Base-by-base conservation (phyloP, 371 early-diverging fungal species). In the Coemansia sp. region DNA sequence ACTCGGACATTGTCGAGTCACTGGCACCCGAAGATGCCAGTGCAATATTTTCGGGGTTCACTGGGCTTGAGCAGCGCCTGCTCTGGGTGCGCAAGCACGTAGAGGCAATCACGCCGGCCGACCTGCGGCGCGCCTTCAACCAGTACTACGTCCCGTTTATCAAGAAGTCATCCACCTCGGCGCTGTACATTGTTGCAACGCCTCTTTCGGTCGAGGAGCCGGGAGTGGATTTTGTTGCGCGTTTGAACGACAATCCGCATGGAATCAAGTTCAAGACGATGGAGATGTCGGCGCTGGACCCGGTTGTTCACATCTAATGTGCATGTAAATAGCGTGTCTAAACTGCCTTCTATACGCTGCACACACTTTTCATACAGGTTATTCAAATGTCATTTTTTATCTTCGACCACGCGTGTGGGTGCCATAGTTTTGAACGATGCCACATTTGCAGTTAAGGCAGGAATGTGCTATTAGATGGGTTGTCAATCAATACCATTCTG, bases 1-100 rank as follows among this genome's bases (percentile, higher is more conserved):
- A 74, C 51, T 57, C 47, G 11, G 51, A 45, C 2, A 13, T 65
- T 26, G 16, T 60, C 1, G 58, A 62, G 36, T 40, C 60, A 5
- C 5, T 75, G 20, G 59, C 56, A 26, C 34, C 51, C 4, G 76
- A 75, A 26, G 76, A 75, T 26, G 67, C 72, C 5, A 36, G 11
- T 20, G 30, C 54, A 32, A 20, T 66, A 14, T 59, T 75, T 53
- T 36, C 42, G 31, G 72, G 72, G 8, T 70, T 32, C 31, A 31
- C 55, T 14, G 71, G 67, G 9, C 57, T 75, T 4, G 76, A 75
- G 14, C 58, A 70, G 60, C 50, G 35, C n/a, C 43, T 71, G 48
- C 34, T 48, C 8, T 70, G 72, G 72, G 53, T 71, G 45, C 55
- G 56, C 41, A 58, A 51, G 20, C 76, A 75, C 53, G 47, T 75